Evolutionary conservation across 2,329 filamentous ascomycete species (phyloP), one percentile per base, ranked within the genome.

Genomic region (Verticillium isaacii): DNA sequence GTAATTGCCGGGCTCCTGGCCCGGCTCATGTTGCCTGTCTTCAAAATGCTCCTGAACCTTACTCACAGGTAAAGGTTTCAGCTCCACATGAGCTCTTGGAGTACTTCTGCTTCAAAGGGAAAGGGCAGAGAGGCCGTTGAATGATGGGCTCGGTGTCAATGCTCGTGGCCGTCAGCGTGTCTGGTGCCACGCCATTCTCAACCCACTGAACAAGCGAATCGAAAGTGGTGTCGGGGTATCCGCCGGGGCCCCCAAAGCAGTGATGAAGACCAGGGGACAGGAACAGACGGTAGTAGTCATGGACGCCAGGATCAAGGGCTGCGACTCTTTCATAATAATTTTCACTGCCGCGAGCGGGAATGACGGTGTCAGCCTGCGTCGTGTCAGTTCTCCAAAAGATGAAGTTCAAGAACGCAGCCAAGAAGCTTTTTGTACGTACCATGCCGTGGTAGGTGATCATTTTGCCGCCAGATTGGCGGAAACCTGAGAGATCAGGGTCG

Each of bases 251-350:
- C 3, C 77, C 77, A 50, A 63, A 63, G 67, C 82, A 85, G 70
- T 84, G 82, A n/a, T 72, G 72, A 80, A 84, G 82, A 1, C 83
- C 83, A 0, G 82, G 81, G 17, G 85, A 76, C 29, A 72, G 73
- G 67, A 85, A 85, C 65, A 80, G 79, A 0, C 74, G 70, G 70
- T 83, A 88, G 69, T 82, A 82, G 12, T 81, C 76, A 14, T 36
- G 34, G 9, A 36, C 23, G 11, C n/a, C 1, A 17, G n/a, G n/a
- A 19, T 39, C 23, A 14, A 25, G n/a, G 14, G 11, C 32, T 14
- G 14, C 14, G 34, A 36, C 34, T 36, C 34, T 36, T 36, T 36
- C 34, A 14, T 36, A 36, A 5, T 36, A 36, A 36, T 36, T 36
- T 14, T 36, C 14, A 14, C 34, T 36, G 19, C 41, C 37, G 36